phyloP scores from a whole-genome alignment of 2,329 filamentous ascomycete genomes.

The Colletotrichum magnum region DNA sequence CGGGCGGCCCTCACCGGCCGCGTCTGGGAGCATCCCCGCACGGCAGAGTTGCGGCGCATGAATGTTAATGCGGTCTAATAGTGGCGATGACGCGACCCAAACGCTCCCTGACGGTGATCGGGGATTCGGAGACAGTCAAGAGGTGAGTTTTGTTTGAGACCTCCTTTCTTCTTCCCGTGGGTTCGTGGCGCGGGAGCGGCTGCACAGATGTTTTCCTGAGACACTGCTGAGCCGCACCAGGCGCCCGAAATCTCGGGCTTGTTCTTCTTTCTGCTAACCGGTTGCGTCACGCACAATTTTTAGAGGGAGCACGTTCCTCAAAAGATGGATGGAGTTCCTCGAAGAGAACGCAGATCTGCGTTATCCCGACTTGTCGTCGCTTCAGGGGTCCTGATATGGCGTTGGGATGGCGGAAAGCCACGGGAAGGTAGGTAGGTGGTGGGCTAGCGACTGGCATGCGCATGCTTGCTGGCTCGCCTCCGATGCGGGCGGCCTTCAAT shows the following conservation, averaged over 20 bases:
- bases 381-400: conserved; percentile 44
- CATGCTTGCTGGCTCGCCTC: background rate
- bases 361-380: conserved; percentile 78
- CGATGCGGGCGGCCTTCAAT: conserved; percentile 22
- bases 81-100: conserved; percentile 97
- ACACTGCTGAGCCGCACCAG: conserved; percentile 32
- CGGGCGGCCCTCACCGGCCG: conserved; percentile 3
- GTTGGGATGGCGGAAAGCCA: conserved; percentile 25
- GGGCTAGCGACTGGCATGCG: conserved; percentile 1
- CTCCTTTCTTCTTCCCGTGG: conserved; percentile 24
- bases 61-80: conserved; percentile 61
- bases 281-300: conserved; percentile 39
- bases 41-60: conserved; percentile 31
- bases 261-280: conserved; percentile 38
- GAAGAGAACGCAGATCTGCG: conserved; percentile 92
- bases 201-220: conserved; percentile 30
- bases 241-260: conserved; percentile 28
- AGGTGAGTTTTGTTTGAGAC: conserved; percentile 71
- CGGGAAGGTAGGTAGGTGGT: background rate
- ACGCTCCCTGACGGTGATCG: conserved; percentile 90
- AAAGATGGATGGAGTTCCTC: conserved; percentile 90
- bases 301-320: conserved; percentile 88
- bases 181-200: conserved; percentile 31
- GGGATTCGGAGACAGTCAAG: conserved; percentile 93
- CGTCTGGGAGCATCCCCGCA: conserved; percentile 22